Evolutionary conservation across 768 basidiomycete species (phyloP).

Genomic region (Panus rudis): DNA sequence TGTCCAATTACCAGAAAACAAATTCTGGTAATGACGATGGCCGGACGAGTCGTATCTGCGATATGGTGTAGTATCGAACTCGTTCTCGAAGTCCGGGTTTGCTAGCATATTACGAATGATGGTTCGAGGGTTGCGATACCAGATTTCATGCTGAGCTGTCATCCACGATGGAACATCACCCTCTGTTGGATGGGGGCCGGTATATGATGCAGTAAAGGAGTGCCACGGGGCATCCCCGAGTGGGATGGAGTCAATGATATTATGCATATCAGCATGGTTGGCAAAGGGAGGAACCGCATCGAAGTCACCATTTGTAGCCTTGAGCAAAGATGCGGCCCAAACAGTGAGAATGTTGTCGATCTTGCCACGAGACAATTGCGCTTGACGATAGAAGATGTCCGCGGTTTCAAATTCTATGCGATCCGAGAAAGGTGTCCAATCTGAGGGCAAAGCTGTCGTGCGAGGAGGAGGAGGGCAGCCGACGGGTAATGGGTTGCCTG

Average conservation of each 20-base stretch:
- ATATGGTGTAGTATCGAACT: constrained; percentile 17
- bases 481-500: too few species aligned
- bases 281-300: constrained; percentile 17
- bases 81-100: constrained; percentile 15
- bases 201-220: constrained; percentile 24
- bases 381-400: constrained; percentile 8
- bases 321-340: constrained; percentile 7
- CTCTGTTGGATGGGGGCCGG: constrained; percentile 6
- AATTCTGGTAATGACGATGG: constrained; percentile 9
- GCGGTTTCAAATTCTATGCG: constrained; percentile 14
- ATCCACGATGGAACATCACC: constrained; percentile 20
- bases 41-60: constrained; percentile 8
- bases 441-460: too few species aligned
- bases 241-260: constrained; percentile 28
- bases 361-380: constrained; percentile 7
- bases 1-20: constrained; percentile 24
- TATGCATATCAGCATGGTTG: constrained; percentile 24
- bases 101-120: constrained; percentile 16
- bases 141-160: constrained; percentile 19
- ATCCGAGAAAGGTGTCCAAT: constrained; percentile 13
- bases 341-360: constrained; percentile 20
- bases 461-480: too few species aligned
- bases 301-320: constrained; percentile 4
- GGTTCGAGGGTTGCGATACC: constrained; percentile 12
- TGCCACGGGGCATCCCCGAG: constrained; percentile 33